Evolutionary conservation across 805 yeast genomes (phyloP), one percentile per base, ranked within the genome.

Genomic region (Diddensiella santjacobensis): DNA sequence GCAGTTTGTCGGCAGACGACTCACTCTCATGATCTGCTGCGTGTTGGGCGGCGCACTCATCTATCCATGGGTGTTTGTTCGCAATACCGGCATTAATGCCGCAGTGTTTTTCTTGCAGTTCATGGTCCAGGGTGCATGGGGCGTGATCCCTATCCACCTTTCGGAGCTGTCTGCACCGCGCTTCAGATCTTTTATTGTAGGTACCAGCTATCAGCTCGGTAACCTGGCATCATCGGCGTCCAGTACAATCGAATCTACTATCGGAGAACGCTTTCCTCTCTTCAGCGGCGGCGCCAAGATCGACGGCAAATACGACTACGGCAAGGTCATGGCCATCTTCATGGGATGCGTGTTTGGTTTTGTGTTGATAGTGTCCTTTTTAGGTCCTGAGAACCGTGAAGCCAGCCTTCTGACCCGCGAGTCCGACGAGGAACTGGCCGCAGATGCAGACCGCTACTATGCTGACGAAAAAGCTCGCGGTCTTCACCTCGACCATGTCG

Each of bases 71-170:
- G 80, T 80, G 2, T 79, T 76, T 58, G 63, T 63, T 55, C 61
- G 69, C 17, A 64, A 60, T 36, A 72, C 73, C 15, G 74, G 80
- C 22, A 71, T 78, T 53, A 77, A 75, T 51, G 84, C 81, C 24
- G 81, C 82, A 1, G 80, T 68, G 3, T 83, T 83, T 65, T 81
- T 81, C 68, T 60, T 82, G 59, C 85, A 81, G 61, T 75, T 77
- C 58, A 76, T 78, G 47, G 84, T 83, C 3, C 83, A 80, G 70
- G 89, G 88, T 29, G 81, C 81, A 3, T 84, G 87, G 84, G 88
- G 89, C 52, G 78, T 83, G 42, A 71, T 79, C 10, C 87, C 89
- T 15, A 74, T 81, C 38, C 81, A 82, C 63, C 67, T 84, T 36
- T 70, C 81, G 24, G 90, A 84, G 63, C 69, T 83, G 43, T 75